Evolutionary conservation across 495 filamentous ascomycete species (phyloP), one percentile per base, ranked within the genome.

Genomic region (Trypethelium eluteriae): DNA sequence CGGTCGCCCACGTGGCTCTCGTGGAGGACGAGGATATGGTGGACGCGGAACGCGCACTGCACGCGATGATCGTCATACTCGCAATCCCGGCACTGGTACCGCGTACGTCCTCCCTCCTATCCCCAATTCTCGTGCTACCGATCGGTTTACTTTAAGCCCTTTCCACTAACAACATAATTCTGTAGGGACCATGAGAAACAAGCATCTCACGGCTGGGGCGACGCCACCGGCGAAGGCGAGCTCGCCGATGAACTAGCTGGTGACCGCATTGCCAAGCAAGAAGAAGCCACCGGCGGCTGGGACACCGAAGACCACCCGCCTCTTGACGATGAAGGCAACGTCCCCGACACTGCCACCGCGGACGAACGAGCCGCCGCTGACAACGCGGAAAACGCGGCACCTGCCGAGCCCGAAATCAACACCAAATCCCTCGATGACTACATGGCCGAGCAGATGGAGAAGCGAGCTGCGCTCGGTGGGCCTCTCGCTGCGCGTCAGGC

Each of bases 171-270:
- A 67, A 67, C 65, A 78, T 62, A 50, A 18, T 61, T 36, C 61
- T 61, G 44, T 59, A 90, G 92, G 71, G 92, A 95, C 71, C 89
- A 92, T 73, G 89, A 91, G 74, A 98, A 98, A 86, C 90, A 96
- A 80, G 88, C 90, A 72, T 86, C 85, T 74, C 89, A 91, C 75
- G 89, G 90, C 69, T 98, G 94, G 94, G 94, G 93, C 73, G 93
- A 92, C 72, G 88, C 81, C 74, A 83, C 83, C 65, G 94, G 92
- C 75, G 80, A 85, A 38, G 88, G 85, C 73, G 89, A 92, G 78
- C 88, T 85, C 79, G 87, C 88, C 69, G 95, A 97, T 72, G 94
- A 97, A 83, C 83, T 89, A 73, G 91, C 87, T 70, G 94, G 85
- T 67, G 91, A 92, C 73, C 86, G 85, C 68, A 93, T 96, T 70